These are phyloP conservation scores for Quercus rubra DNA, from an alignment of 306 rosid species.

Conservation along the genomic window DNA sequence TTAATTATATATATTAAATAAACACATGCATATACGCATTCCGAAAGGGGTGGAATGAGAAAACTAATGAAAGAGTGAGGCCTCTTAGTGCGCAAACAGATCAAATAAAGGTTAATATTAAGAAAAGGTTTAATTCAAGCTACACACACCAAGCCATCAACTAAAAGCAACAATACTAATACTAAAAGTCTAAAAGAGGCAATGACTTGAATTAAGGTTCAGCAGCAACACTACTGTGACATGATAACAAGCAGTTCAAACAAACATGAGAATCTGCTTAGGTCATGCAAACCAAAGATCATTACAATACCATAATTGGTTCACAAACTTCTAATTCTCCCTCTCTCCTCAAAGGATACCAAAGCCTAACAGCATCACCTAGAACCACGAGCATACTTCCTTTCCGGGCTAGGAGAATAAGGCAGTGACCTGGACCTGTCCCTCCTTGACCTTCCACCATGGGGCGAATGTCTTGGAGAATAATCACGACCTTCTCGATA, in stretches of 20 bases:
- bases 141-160: background rate
- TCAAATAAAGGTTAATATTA: no score
- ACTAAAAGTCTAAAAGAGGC: background rate
- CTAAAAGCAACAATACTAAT: background rate
- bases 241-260: background rate
- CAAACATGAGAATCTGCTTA: conserved; percentile 6
- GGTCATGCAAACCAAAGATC: conserved; percentile 1
- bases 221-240: background rate
- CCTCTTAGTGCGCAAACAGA: no score
- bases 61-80: no score
- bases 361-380: conserved; percentile 39
- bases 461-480: conserved; percentile 70
- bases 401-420: conserved; percentile 76
- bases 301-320: conserved; percentile 7
- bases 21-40: no score
- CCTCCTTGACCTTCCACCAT: conserved; percentile 83
- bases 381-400: conserved; percentile 64
- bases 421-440: conserved; percentile 73
- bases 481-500: conserved; percentile 75
- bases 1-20: no score
- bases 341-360: background rate
- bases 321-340: background rate
- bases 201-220: background rate
- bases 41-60: no score
- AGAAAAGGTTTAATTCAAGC: background rate